Percentiles rank a stretch among this genome's conserved stretches.
Evolutionary conservation across 768 basidiomycete species (phyloP).

Genomic region (Harrya chromipes): DNA sequence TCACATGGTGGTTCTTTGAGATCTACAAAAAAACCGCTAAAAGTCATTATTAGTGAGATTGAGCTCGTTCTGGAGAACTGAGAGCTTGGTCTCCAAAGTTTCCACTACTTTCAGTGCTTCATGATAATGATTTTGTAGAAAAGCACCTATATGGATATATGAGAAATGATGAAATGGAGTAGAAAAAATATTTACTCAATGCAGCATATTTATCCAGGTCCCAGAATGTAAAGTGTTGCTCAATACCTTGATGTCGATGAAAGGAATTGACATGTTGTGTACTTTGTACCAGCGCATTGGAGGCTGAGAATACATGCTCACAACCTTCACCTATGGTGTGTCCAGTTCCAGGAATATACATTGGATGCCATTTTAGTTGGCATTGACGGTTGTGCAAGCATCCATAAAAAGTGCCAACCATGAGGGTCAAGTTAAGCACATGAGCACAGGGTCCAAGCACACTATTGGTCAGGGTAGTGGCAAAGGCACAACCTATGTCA

Average conservation of each 20-base stretch:
- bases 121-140: too few relatives aligned
- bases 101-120: too few relatives aligned
- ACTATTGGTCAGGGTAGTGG: not conserved
- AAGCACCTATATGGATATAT: too few relatives aligned
- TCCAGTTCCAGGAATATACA: not conserved
- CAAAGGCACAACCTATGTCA: not conserved
- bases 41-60: too few relatives aligned
- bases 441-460: not conserved
- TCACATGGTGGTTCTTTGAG: too few relatives aligned
- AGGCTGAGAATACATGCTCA: slow-evolving; percentile 7
- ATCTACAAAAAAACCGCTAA: too few relatives aligned
- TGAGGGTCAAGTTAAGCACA: not conserved
- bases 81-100: too few relatives aligned
- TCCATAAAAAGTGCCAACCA: slow-evolving; percentile 2
- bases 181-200: not conserved
- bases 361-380: slow-evolving; percentile 5
- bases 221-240: slow-evolving; percentile 10
- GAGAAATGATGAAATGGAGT: too few relatives aligned
- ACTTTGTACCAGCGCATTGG: slow-evolving; percentile 3
- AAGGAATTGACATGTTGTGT: not conserved
- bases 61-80: too few relatives aligned
- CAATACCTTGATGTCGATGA: slow-evolving; percentile 10
- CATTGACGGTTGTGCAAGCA: slow-evolving; percentile 5
- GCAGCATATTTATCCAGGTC: slow-evolving; percentile 5
- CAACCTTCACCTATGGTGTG: slow-evolving; percentile 6